These are phyloP conservation scores for Tuber borchii DNA, from an alignment of 495 filamentous ascomycete genomes.

Conservation along the genomic window DNA sequence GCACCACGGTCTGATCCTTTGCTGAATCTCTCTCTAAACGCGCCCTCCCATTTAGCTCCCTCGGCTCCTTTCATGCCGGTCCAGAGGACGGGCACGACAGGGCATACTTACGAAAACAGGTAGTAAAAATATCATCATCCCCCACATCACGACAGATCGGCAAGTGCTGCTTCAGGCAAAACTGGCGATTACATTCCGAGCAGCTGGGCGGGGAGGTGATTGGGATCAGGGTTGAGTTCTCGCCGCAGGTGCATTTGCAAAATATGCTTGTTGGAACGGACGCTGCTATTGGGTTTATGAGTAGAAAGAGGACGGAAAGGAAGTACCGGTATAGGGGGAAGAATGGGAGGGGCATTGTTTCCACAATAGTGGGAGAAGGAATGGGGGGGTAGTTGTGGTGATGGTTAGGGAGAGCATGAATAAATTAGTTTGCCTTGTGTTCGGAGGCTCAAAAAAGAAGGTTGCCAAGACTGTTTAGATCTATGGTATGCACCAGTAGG, in stretches of 20 bases:
- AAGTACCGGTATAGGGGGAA: constrained; percentile 7
- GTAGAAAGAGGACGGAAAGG: constrained; percentile 14
- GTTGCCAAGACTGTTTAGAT: constrained; percentile 24
- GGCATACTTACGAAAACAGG: constrained; percentile 67
- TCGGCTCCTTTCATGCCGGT: not conserved
- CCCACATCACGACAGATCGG: constrained; percentile 80
- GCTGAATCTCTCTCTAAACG: constrained; percentile 67
- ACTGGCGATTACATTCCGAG: constrained; percentile 82
- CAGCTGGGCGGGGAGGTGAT: constrained; percentile 52
- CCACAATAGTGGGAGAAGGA: constrained; percentile 1
- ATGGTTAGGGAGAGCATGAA: not conserved
- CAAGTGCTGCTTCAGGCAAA: constrained; percentile 76
- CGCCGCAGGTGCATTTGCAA: constrained; percentile 96
- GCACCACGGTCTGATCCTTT: constrained; percentile 86
- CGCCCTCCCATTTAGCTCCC: constrained; percentile 16
- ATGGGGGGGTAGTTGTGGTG: not conserved
- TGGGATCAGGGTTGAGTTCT: constrained; percentile 82
- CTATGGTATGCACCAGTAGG: not conserved
- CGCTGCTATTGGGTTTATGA: not conserved
- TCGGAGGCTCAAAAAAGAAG: constrained; percentile 13
- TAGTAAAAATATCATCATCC: constrained; percentile 79
- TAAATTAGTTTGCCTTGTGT: not conserved
- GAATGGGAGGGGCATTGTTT: constrained; percentile 5
- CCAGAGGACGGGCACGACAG: not conserved
- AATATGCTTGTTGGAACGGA: constrained; percentile 61